Base-by-base conservation (phyloP, 1,284 basidiomycete genomes). In the Melampsora larici-populina region DNA sequence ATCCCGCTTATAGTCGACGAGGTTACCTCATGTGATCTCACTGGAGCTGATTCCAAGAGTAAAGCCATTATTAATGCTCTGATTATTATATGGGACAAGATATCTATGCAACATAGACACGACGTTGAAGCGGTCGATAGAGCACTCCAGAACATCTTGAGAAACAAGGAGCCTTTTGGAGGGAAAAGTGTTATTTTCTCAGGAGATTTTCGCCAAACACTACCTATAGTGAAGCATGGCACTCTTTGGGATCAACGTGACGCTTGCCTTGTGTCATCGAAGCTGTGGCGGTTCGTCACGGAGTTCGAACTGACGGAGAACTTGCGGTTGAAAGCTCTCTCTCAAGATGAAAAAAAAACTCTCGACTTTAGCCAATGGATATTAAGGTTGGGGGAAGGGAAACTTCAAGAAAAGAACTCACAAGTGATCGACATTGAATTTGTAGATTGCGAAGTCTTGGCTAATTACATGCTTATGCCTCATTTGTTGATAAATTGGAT, bases 11-110 rank as follows among this genome's bases (percentile, higher is more conserved):
- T 33, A 1, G 15, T 66, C 4, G 24, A 55, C 48, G 11, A 9
- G 2, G 31, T 18, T 4, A 40, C 55, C 6, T 11, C 49, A 15
- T 70, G 68, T 29, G 18, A 31, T 2, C 58, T 46, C 48, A 48
- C 1, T 31, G n/a, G 24, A 26, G 18, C 17, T 21, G 48, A 33
- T 46, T 1, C 17, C 1, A 70, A 55, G 3, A 31, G 29, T 26
- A 46, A 36, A 24, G 13, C 29, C 2, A 18, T 69, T 40, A 21
- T 9, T 2, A 9, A 7, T 29, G 13, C 33, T 5, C 18, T 18
- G 0, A 0, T 64, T 8, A 6, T 64, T 11, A 73, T 73, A 2
- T 73, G 71, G 71, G 71, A 73, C 31, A 60, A 73, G 18, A 36
- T 65, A 2, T 31, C 40, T 11, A 46, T 65, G 36, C 5, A 18